phyloP scores from a whole-genome alignment of 257 asterid species.

The Solanum paucissectum region DNA sequence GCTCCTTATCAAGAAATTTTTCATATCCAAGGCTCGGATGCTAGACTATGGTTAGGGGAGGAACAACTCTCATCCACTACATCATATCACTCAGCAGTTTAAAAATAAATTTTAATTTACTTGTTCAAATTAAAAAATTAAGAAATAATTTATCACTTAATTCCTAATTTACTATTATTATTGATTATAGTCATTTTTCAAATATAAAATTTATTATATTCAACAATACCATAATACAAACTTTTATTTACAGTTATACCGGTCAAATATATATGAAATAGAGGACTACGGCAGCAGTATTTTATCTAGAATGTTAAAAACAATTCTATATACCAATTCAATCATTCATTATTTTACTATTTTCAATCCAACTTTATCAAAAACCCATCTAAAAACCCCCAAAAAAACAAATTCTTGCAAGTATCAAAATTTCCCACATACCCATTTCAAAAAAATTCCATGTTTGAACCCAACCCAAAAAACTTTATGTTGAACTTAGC shows the following conservation, averaged over 20 bases:
- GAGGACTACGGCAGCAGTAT: not conserved
- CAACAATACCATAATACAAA: no score
- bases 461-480: not conserved
- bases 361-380: not conserved
- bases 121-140: no score
- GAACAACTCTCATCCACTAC: rapidly evolving
- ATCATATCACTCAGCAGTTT: no score
- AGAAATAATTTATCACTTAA: not conserved
- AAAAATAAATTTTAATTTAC: no score
- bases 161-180: no score
- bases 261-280: not conserved
- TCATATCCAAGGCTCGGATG: no score
- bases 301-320: not conserved
- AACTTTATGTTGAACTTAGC: not conserved
- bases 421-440: not conserved
- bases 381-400: not conserved
- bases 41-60: not conserved
- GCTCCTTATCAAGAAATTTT: not conserved
- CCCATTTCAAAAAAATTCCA: not conserved
- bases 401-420: not conserved
- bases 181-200: no score
- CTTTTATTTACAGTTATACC: no score
- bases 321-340: not conserved
- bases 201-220: no score
- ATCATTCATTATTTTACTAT: not conserved